Conservation (phyloP, 371 early-diverging fungal species). For the Mucor piriformis region DNA sequence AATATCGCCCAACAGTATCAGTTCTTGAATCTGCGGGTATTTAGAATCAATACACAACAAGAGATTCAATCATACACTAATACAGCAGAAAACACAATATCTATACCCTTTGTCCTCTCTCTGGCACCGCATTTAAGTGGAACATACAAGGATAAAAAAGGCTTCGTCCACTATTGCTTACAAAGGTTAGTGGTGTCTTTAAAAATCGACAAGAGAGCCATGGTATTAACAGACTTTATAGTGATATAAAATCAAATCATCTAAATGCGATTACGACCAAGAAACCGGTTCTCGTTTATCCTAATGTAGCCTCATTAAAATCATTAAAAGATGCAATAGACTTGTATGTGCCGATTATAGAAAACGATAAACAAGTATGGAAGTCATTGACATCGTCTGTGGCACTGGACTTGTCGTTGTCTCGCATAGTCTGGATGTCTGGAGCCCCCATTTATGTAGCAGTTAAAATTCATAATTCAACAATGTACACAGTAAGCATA, state of each 20-base stretch:
- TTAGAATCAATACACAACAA: neutral
- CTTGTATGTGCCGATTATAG: neutral
- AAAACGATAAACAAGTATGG: slow-evolving; percentile 2
- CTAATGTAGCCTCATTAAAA: neutral
- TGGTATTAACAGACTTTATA: neutral
- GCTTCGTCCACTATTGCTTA: slow-evolving; percentile 30
- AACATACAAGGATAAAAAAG: slow-evolving; percentile 33
- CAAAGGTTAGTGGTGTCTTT: slow-evolving; percentile 27
- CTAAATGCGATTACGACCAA: neutral
- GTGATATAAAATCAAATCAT: neutral
- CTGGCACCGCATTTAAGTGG: slow-evolving; percentile 15
- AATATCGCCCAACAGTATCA: too few species aligned
- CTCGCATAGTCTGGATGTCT: slow-evolving; percentile 38
- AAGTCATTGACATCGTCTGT: slow-evolving; percentile 17
- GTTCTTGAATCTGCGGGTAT: neutral
- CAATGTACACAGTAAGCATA: slow-evolving; percentile 4
- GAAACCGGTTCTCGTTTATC: slow-evolving; percentile 1
- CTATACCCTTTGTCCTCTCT: slow-evolving; percentile 3
- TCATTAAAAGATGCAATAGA: slow-evolving; percentile 2
- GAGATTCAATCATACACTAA: neutral
- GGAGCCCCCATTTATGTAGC: slow-evolving; percentile 33
- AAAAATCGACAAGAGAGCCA: neutral
- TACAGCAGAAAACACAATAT: slow-evolving; percentile 6
- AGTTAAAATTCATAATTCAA: slow-evolving; percentile 25
- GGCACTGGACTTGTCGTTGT: slow-evolving; percentile 17